Conservation (phyloP, 495 filamentous ascomycete genomes). For the Penicillium manginii region DNA sequence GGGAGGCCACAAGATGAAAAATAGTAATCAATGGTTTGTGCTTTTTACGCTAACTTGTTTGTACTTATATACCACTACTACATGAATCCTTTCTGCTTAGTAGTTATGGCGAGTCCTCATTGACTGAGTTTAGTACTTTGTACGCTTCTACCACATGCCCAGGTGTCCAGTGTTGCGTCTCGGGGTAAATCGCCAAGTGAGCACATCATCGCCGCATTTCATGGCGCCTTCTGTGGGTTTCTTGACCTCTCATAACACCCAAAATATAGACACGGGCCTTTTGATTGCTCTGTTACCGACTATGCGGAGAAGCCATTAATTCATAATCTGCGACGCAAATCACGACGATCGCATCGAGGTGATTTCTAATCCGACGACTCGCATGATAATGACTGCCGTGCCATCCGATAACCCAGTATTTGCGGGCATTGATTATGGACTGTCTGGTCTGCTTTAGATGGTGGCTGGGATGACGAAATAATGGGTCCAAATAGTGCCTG, state of each 20-base stretch:
- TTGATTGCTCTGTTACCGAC: neutral
- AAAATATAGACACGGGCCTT: neutral
- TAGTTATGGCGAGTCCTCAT: too few relatives aligned
- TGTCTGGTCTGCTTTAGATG: neutral
- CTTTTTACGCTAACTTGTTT: too few relatives aligned
- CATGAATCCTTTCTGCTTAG: too few relatives aligned
- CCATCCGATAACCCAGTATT: slow-evolving; percentile 4
- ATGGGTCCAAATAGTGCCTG: slow-evolving; percentile 14
- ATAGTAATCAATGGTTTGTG: neutral
- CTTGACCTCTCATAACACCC: neutral
- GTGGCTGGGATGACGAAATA: slow-evolving; percentile 21
- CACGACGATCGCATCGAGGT: neutral
- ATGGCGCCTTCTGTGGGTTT: slow-evolving; percentile 23
- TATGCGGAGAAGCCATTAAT: slow-evolving; percentile 7
- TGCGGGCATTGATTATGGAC: neutral
- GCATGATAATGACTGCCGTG: slow-evolving; percentile 9
- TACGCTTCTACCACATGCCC: too few relatives aligned
- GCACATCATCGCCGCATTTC: slow-evolving; percentile 35
- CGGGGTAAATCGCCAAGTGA: slow-evolving; percentile 13
- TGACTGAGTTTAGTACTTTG: too few relatives aligned
- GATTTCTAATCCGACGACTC: slow-evolving; percentile 8
- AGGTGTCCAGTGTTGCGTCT: neutral
- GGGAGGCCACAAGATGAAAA: neutral
- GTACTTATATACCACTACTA: too few relatives aligned
- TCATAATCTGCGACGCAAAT: slow-evolving; percentile 20